These are phyloP conservation scores for Jatropha podagrica DNA, from an alignment of 441 rosid genomes.

Conservation along the genomic window DNA sequence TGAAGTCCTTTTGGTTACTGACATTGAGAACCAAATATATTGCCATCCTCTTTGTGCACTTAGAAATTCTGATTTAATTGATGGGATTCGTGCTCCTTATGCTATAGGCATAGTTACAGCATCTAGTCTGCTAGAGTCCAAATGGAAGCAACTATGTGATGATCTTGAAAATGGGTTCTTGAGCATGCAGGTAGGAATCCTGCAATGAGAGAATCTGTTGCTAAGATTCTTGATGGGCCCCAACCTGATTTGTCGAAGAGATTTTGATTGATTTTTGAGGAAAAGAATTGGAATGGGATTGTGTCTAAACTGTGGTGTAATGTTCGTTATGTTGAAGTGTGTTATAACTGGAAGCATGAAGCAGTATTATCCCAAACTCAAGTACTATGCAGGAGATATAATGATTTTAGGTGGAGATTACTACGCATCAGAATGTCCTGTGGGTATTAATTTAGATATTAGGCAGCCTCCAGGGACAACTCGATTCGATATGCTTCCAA, in stretches of 20 bases:
- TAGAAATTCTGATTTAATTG: constrained; percentile 33
- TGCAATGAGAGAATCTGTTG: constrained; percentile 40
- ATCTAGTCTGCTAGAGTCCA: constrained; percentile 36
- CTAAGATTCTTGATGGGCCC: constrained; percentile 40
- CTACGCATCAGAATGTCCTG: constrained; percentile 47
- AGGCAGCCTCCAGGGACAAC: constrained; percentile 40
- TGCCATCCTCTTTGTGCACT: constrained; percentile 56
- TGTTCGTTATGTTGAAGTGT: constrained; percentile 41
- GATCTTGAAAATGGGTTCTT: constrained; percentile 43
- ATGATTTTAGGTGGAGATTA: constrained; percentile 50
- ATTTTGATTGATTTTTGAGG: constrained; percentile 33
- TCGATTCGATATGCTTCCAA: constrained; percentile 44
- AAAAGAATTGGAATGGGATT: constrained; percentile 42
- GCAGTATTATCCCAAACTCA: constrained; percentile 47
- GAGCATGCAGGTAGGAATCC: constrained; percentile 27
- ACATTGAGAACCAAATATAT: constrained; percentile 41
- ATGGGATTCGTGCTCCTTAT: constrained; percentile 41
- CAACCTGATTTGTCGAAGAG: constrained; percentile 36
- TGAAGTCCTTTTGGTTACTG: constrained; percentile 42
- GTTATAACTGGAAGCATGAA: constrained; percentile 52
- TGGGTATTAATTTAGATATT: constrained; percentile 45
- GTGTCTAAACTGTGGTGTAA: constrained; percentile 46
- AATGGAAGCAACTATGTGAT: constrained; percentile 45
- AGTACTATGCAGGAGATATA: constrained; percentile 40
- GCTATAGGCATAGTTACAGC: constrained; percentile 38